These are phyloP conservation scores for Hondaea fermentalgiana DNA, from an alignment of 108 stramenopile species.

Conservation along the genomic window DNA sequence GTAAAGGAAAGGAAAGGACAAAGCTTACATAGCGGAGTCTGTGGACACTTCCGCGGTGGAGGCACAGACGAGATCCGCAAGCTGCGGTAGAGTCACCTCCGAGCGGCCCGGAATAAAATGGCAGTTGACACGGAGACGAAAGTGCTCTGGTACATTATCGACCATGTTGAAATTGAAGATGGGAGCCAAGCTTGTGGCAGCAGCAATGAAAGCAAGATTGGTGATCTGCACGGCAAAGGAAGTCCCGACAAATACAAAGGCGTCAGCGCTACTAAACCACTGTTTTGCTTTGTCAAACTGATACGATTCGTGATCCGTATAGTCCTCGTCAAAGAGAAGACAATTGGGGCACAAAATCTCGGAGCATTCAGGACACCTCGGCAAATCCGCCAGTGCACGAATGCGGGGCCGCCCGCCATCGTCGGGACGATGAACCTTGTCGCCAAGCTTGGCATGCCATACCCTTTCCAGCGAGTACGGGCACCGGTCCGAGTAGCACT, in stretches of 20 bases:
- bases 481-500: not conserved
- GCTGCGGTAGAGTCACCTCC: not conserved
- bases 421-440: not conserved
- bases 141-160: conserved; percentile 3
- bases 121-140: not conserved
- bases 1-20: no score
- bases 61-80: not conserved
- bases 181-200: not conserved
- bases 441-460: not conserved
- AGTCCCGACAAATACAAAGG: conserved; percentile 1
- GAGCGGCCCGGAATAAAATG: not conserved
- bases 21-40: not conserved
- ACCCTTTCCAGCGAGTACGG: not conserved
- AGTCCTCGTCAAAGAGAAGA: conserved; percentile 12
- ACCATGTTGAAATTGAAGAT: conserved; percentile 13
- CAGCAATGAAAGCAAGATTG: not conserved
- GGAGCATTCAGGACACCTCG: not conserved
- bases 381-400: not conserved
- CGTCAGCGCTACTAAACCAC: not conserved
- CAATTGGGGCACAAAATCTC: not conserved
- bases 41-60: not conserved
- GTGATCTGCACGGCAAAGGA: conserved; percentile 20
- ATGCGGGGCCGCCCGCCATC: not conserved
- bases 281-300: not conserved
- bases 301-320: conserved; percentile 3